Evolutionary conservation across 139 green algal genomes (phyloP).

Genomic region (Spirogloea muscicola): DNA sequence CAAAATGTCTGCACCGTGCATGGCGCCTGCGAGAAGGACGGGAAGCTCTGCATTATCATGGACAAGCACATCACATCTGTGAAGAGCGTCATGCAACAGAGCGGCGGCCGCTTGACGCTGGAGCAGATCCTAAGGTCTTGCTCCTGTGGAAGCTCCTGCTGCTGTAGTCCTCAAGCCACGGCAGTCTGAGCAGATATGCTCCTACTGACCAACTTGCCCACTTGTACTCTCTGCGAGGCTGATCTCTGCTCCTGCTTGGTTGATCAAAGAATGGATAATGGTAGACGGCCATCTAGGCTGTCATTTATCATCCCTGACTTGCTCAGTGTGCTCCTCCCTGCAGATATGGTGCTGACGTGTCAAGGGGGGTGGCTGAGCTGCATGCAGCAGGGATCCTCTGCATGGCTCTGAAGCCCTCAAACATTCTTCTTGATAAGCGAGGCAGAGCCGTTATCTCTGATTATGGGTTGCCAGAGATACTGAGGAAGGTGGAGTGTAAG

Average conservation of each 20-base stretch:
- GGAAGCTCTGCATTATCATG: constrained; percentile 27
- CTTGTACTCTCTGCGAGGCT: neutral
- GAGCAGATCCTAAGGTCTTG: constrained; percentile 31
- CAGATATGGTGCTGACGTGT: constrained; percentile 22
- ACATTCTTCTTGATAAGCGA: constrained; percentile 18
- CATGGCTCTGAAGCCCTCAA: constrained; percentile 25
- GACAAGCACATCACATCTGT: constrained; percentile 16
- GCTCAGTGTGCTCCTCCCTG: too few relatives aligned
- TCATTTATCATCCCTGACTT: too few relatives aligned
- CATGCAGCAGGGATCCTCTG: constrained; percentile 17
- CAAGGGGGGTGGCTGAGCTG: constrained; percentile 6
- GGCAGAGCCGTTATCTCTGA: constrained; percentile 13
- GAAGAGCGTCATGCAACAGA: constrained; percentile 18
- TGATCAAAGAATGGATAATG: too few relatives aligned
- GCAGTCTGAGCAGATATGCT: too few relatives aligned
- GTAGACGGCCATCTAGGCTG: too few relatives aligned
- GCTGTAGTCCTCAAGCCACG: too few relatives aligned
- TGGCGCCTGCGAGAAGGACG: constrained; percentile 7
- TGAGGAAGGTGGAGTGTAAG: too few relatives aligned
- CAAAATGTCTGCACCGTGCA: constrained; percentile 17
- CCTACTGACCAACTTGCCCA: neutral
- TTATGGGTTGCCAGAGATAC: constrained; percentile 19
- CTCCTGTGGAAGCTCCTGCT: too few relatives aligned
- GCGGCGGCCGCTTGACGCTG: constrained; percentile 6
- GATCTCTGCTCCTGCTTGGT: neutral